A percentile compares a stretch with the other conserved stretches of the same genome.
Evolutionary conservation across 345 rosid species (phyloP).

Genomic region (Euclidium syriacum): DNA sequence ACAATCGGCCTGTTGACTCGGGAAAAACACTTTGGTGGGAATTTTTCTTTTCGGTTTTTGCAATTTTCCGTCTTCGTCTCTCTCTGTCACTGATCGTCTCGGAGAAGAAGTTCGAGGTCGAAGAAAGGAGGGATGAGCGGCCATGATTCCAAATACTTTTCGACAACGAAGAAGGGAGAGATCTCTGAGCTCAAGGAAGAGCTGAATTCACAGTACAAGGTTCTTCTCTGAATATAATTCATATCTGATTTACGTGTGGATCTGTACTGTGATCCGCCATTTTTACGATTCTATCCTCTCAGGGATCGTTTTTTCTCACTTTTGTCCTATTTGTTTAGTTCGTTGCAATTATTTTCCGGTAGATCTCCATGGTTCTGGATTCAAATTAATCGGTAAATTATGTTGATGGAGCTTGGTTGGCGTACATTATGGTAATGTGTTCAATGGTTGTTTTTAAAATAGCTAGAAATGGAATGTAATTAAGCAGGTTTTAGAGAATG

Average conservation of each 20-base stretch:
- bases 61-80: background rate
- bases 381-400: conserved; percentile 9
- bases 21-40: background rate
- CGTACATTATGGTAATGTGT: background rate
- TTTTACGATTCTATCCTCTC: background rate
- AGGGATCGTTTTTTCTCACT: background rate
- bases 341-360: background rate
- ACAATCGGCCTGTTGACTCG: background rate
- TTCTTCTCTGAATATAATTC: conserved; percentile 16
- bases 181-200: conserved; percentile 96
- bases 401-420: background rate
- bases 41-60: background rate
- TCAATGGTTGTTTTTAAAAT: background rate
- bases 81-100: conserved; percentile 5
- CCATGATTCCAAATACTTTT: conserved; percentile 95
- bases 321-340: conserved; percentile 1
- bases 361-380: conserved; percentile 34
- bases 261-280: conserved; percentile 28
- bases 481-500: background rate
- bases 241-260: background rate
- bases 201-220: conserved; percentile 96
- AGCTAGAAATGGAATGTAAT: background rate
- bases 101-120: conserved; percentile 1
- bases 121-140: conserved; percentile 64
- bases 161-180: conserved; percentile 96